phyloP scores from a whole-genome alignment of 2,329 filamentous ascomycete species.

The Xylaria sp. region DNA sequence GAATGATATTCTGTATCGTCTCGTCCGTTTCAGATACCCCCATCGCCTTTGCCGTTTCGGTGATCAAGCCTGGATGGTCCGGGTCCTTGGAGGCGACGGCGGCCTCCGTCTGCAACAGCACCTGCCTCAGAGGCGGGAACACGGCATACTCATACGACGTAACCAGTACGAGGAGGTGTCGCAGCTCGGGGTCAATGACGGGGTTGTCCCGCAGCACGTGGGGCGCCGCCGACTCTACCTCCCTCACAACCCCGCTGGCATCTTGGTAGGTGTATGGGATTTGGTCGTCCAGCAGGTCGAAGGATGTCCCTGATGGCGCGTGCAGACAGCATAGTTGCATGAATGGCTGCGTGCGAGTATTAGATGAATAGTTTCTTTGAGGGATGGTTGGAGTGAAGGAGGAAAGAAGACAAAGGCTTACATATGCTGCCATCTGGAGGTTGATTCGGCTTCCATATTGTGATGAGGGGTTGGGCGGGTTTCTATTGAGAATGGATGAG shows the following conservation, averaged over 20 bases:
- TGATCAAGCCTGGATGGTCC: background rate
- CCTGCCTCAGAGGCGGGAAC: background rate
- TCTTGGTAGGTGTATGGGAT: background rate
- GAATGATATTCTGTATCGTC: background rate
- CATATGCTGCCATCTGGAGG: background rate
- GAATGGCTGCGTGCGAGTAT: background rate
- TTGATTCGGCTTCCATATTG: conserved; percentile 2
- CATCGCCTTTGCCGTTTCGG: background rate
- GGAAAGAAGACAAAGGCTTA: background rate
- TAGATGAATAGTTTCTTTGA: background rate
- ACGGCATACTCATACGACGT: background rate
- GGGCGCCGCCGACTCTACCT: background rate
- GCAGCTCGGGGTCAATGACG: conserved; percentile 1
- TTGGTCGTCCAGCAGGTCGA: background rate
- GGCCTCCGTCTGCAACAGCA: background rate
- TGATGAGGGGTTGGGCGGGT: background rate
- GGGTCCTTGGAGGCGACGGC: conserved; percentile 1
- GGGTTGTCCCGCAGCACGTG: background rate
- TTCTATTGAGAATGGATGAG: background rate
- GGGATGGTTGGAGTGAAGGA: background rate
- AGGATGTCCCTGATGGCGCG: background rate
- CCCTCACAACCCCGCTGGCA: background rate
- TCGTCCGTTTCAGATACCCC: conserved; percentile 10
- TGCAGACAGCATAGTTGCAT: background rate
- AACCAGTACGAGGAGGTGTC: conserved; percentile 7